Conservation (phyloP, 768 basidiomycete species). For the Naganishia vaughanmartiniae region DNA sequence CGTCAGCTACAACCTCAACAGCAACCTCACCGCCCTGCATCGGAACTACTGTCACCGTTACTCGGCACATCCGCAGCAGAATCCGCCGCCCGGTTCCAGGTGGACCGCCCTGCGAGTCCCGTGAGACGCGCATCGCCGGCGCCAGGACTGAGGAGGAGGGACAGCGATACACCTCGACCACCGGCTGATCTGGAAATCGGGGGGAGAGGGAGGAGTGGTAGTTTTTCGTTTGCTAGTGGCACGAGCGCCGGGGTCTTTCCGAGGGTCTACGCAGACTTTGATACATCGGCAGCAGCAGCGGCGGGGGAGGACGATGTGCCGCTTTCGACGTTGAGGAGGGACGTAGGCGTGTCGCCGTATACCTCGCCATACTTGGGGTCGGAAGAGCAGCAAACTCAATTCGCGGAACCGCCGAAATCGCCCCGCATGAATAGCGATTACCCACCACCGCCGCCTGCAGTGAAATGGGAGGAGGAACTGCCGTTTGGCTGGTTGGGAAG, state of each 20-base stretch:
- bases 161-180: neutral
- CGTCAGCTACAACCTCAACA: neutral
- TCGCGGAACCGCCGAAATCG: neutral
- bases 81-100: no score
- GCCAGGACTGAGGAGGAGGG: neutral
- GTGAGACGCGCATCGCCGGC: neutral
- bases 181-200: neutral
- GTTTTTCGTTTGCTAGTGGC: neutral
- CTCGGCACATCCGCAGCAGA: no score
- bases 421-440: neutral
- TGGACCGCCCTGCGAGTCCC: neutral
- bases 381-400: neutral
- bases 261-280: neutral
- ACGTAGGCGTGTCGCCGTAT: neutral
- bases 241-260: neutral
- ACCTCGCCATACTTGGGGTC: neutral
- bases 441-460: neutral
- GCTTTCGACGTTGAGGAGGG: neutral
- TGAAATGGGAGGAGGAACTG: no score
- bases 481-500: neutral
- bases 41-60: neutral
- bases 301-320: conserved; percentile 12
- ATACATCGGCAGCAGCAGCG: neutral
- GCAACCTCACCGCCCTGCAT: neutral
- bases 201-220: neutral